phyloP scores from a whole-genome alignment of 202 grass and related monocot species.

The Brachypodium distachyon region DNA sequence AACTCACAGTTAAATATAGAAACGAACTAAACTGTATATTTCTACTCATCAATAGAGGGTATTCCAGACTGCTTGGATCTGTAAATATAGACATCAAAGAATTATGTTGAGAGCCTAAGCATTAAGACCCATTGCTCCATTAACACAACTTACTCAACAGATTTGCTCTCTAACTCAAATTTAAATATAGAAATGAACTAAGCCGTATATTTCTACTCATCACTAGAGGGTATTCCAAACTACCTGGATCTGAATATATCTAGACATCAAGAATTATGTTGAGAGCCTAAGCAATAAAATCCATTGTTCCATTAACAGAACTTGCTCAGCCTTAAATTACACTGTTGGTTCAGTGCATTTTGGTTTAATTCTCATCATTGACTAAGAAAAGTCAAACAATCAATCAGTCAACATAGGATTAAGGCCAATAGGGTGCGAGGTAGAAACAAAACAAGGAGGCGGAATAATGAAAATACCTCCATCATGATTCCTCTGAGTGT shows the following conservation, averaged over 20 bases:
- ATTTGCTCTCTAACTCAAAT: background rate
- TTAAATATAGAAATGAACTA: background rate
- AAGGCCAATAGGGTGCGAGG: background rate
- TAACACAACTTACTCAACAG: background rate
- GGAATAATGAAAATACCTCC: conserved; percentile 47
- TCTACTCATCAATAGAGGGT: background rate
- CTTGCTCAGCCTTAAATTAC: conserved; percentile 14
- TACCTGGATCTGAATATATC: background rate
- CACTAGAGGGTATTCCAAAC: background rate
- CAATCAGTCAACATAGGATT: background rate
- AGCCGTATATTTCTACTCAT: background rate
- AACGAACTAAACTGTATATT: background rate
- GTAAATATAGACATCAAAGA: background rate
- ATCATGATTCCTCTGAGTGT: conserved; percentile 81
- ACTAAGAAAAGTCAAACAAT: conserved; percentile 13
- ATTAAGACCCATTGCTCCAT: background rate
- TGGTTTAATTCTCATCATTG: background rate
- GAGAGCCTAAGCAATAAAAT: background rate
- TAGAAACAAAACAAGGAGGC: background rate
- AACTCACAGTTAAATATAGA: background rate
- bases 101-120: background rate
- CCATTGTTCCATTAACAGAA: background rate
- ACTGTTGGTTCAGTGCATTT: background rate
- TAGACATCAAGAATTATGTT: background rate
- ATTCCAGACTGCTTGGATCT: background rate